Evolutionary conservation across 768 basidiomycete species (phyloP).

Genomic region (Podaxis rugospora): DNA sequence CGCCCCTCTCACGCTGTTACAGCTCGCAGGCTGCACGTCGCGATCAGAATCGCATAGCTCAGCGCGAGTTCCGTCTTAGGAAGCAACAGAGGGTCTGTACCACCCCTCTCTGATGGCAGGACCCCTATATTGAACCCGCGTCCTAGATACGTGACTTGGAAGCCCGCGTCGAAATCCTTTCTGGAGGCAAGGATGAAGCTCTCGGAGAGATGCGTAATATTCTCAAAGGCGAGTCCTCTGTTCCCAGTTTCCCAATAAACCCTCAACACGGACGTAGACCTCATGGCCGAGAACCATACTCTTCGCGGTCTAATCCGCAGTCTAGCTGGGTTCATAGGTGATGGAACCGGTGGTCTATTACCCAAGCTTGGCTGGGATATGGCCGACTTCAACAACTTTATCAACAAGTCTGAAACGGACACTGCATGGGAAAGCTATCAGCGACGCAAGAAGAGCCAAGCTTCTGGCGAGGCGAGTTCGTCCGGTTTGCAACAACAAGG

Average conservation of each 20-base stretch:
- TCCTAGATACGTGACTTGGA: conserved; percentile 89
- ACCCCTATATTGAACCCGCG: background rate
- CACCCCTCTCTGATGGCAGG: background rate
- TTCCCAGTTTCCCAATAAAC: conserved; percentile 4
- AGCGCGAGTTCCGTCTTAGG: conserved; percentile 86
- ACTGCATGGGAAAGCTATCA: conserved; percentile 91
- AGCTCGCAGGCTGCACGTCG: conserved; percentile 87
- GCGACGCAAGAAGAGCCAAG: conserved; percentile 48
- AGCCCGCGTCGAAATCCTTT: conserved; percentile 91
- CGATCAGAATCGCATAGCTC: conserved; percentile 90
- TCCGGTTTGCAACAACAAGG: conserved; percentile 16
- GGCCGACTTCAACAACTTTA: conserved; percentile 72
- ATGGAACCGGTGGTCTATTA: conserved; percentile 75
- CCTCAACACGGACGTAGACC: conserved; percentile 38
- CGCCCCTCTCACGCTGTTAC: conserved; percentile 14
- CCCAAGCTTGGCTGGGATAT: conserved; percentile 77
- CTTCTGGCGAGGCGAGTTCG: conserved; percentile 19
- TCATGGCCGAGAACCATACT: conserved; percentile 87
- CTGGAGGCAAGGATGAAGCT: conserved; percentile 88
- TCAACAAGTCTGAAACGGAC: conserved; percentile 88
- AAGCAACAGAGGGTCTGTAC: conserved; percentile 78
- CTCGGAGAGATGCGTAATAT: conserved; percentile 79
- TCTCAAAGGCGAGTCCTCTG: conserved; percentile 52
- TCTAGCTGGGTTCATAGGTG: conserved; percentile 79
- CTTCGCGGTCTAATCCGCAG: conserved; percentile 75